Evolutionary conservation across 2,329 filamentous ascomycete genomes (phyloP).

Genomic region (Dichotomopilus funicola): DNA sequence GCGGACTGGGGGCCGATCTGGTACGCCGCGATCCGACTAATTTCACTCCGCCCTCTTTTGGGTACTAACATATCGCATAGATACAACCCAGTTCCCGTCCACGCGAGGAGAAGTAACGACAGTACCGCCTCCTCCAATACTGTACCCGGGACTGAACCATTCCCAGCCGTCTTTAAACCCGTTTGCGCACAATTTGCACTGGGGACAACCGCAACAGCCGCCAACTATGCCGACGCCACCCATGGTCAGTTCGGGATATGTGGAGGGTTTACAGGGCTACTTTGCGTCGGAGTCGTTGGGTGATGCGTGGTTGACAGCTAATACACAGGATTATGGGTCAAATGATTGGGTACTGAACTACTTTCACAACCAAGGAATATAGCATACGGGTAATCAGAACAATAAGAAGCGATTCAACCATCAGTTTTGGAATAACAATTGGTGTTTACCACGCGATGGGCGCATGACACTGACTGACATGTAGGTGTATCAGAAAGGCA

Average conservation of each 20-base stretch:
- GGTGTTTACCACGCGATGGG: no score
- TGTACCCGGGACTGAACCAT: neutral
- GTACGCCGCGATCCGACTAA: neutral
- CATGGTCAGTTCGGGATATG: neutral
- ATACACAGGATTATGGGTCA: conserved; percentile 13
- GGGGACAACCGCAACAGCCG: neutral
- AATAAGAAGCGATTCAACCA: no score
- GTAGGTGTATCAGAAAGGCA: no score
- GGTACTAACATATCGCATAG: no score
- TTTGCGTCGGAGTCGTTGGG: conserved; percentile 5
- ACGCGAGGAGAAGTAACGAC: neutral
- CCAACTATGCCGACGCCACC: neutral
- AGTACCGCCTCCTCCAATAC: neutral
- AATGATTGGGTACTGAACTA: conserved; percentile 11
- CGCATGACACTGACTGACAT: no score
- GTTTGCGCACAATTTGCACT: neutral
- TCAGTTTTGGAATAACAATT: no score
- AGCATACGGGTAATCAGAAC: no score
- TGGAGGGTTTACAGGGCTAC: conserved; percentile 6
- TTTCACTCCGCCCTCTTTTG: no score
- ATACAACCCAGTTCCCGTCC: neutral
- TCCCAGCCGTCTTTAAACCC: neutral
- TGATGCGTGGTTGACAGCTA: conserved; percentile 8
- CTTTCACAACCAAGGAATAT: neutral
- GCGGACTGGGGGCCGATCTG: neutral